A percentile compares a stretch with the other conserved stretches of the same genome.
These are phyloP conservation scores for Endoconidiophora polonica DNA, from an alignment of 2,329 filamentous ascomycete genomes.

Conservation along the genomic window DNA sequence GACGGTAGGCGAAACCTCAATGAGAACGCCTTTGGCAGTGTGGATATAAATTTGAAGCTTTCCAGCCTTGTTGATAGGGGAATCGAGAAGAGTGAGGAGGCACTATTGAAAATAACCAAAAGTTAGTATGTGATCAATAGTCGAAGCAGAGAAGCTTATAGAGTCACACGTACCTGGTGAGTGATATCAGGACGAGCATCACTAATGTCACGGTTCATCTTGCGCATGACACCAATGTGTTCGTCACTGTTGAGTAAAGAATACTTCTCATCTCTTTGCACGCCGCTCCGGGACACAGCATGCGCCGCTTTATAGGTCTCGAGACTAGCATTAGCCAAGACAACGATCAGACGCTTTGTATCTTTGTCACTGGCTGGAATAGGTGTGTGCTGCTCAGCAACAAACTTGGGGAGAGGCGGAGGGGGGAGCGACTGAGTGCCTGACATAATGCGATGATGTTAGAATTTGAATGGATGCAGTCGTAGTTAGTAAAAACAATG, in stretches of 20 bases:
- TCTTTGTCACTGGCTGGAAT: conserved; percentile 80
- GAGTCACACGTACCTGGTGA: conserved; percentile 61
- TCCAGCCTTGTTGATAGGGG: conserved; percentile 95
- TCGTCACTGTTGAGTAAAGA: conserved; percentile 96
- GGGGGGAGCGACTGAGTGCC: conserved; percentile 92
- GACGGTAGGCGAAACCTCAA: conserved; percentile 95
- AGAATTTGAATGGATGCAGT: conserved; percentile 12
- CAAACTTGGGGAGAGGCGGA: conserved; percentile 74
- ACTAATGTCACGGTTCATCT: conserved; percentile 98
- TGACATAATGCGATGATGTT: conserved; percentile 21
- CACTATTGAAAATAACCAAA: conserved; percentile 40
- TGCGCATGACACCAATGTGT: conserved; percentile 97
- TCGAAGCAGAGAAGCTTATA: no score
- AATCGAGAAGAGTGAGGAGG: conserved; percentile 89
- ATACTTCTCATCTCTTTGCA: conserved; percentile 80
- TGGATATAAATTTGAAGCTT: conserved; percentile 97
- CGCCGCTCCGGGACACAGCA: conserved; percentile 46
- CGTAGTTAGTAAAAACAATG: no score
- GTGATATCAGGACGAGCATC: conserved; percentile 96
- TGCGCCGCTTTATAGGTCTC: conserved; percentile 92
- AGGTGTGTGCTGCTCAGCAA: conserved; percentile 78
- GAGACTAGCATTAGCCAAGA: conserved; percentile 89
- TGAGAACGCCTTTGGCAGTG: conserved; percentile 90
- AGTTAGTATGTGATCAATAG: no score
- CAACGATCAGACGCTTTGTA: conserved; percentile 79